Evolutionary conservation across 2,329 filamentous ascomycete species (phyloP).

Genomic region (Apiospora saccharicola): DNA sequence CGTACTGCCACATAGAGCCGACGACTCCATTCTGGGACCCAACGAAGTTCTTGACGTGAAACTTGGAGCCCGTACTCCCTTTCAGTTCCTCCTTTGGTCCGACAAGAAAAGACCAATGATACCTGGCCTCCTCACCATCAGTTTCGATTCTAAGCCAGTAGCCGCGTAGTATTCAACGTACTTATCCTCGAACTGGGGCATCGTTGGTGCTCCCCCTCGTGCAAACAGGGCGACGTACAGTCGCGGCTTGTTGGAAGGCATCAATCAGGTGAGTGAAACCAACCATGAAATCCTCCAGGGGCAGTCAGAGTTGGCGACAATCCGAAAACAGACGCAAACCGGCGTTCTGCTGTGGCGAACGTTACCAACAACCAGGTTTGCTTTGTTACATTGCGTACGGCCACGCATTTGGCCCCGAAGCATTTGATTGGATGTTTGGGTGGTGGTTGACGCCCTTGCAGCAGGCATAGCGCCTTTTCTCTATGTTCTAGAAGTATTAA

Average conservation of each 20-base stretch:
- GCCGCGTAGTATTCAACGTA: background rate
- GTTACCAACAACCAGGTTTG: background rate
- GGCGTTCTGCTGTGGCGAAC: background rate
- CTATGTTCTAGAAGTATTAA: background rate
- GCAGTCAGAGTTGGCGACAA: background rate
- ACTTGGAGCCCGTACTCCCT: background rate
- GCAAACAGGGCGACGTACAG: slow-evolving; percentile 10
- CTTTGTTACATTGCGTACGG: background rate
- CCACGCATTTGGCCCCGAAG: background rate
- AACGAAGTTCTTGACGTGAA: slow-evolving; percentile 9
- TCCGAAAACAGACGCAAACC: background rate
- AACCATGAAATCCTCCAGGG: background rate
- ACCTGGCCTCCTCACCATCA: background rate
- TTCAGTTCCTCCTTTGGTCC: background rate
- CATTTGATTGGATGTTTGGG: background rate
- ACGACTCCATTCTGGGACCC: background rate
- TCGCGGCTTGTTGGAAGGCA: slow-evolving; percentile 12
- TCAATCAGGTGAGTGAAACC: background rate
- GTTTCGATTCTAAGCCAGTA: background rate
- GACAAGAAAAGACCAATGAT: slow-evolving; percentile 1
- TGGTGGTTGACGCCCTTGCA: background rate
- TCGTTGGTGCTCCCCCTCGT: background rate
- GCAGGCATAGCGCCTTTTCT: background rate
- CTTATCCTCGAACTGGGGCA: background rate
- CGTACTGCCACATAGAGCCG: slow-evolving; percentile 14